Evolutionary conservation across 2,329 filamentous ascomycete genomes (phyloP).

Genomic region (Cryphonectria radicalis): DNA sequence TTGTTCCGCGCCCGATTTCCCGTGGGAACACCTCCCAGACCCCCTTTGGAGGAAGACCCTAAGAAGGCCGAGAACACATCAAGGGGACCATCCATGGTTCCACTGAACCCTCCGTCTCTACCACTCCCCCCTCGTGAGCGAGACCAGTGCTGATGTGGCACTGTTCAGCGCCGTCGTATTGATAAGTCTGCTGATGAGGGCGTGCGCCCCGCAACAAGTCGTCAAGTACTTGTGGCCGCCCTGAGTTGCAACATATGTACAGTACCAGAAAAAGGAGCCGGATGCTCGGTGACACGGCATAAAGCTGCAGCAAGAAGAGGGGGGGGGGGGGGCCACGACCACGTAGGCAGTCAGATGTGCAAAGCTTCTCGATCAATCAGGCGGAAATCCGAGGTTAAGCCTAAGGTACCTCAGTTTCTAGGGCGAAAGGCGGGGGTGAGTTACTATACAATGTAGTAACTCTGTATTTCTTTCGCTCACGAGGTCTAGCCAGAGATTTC

Average conservation of each 20-base stretch:
- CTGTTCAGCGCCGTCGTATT: background rate
- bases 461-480: background rate
- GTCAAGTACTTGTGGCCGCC: background rate
- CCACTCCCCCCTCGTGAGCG: background rate
- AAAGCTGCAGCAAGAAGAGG: background rate
- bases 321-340: background rate
- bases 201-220: background rate
- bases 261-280: background rate
- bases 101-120: background rate
- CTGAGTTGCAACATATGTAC: background rate
- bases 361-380: background rate
- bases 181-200: background rate
- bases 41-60: background rate
- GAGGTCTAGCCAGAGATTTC: background rate
- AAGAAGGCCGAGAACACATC: background rate
- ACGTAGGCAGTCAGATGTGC: conserved; percentile 1
- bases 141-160: conserved; percentile 6
- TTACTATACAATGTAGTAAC: background rate
- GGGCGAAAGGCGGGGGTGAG: background rate
- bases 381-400: background rate
- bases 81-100: background rate
- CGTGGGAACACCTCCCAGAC: background rate
- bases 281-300: background rate
- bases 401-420: background rate
- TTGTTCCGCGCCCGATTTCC: background rate